These are phyloP conservation scores for Ogataea nonfermentans DNA, from an alignment of 805 yeast species.

Conservation along the genomic window DNA sequence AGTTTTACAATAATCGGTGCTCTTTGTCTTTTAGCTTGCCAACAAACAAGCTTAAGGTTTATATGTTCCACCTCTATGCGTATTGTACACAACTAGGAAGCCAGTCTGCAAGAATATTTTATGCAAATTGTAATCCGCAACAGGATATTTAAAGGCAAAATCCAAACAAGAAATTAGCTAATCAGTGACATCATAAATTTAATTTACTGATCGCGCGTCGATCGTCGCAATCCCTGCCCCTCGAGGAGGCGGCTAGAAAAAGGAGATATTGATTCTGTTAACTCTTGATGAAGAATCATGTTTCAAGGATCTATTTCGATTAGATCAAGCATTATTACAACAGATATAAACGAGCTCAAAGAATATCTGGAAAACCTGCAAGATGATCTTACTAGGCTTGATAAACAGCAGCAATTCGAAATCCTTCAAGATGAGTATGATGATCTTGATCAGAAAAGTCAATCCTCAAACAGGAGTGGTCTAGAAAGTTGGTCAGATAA, in stretches of 20 bases:
- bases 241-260: slow-evolving; percentile 9
- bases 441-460: not conserved
- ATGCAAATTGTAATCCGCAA: slow-evolving; percentile 10
- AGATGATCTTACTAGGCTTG: slow-evolving; percentile 10
- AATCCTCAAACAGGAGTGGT: not conserved
- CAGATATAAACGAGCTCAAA: slow-evolving; percentile 15
- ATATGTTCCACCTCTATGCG: no score
- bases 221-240: slow-evolving; percentile 1
- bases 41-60: not conserved
- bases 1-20: no score
- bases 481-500: not conserved
- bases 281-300: slow-evolving; percentile 5
- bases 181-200: slow-evolving; percentile 1
- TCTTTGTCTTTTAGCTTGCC: not conserved
- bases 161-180: slow-evolving; percentile 9
- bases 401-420: slow-evolving; percentile 1
- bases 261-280: not conserved
- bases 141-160: slow-evolving; percentile 13
- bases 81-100: not conserved
- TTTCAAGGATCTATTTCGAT: slow-evolving; percentile 18
- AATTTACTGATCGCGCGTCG: not conserved
- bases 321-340: slow-evolving; percentile 13
- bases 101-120: slow-evolving; percentile 3
- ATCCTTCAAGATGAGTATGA: slow-evolving; percentile 1
- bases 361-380: slow-evolving; percentile 11